Evolutionary conservation across 768 basidiomycete species (phyloP), one percentile per base, ranked within the genome.

Genomic region (Amanita subjunquillea): DNA sequence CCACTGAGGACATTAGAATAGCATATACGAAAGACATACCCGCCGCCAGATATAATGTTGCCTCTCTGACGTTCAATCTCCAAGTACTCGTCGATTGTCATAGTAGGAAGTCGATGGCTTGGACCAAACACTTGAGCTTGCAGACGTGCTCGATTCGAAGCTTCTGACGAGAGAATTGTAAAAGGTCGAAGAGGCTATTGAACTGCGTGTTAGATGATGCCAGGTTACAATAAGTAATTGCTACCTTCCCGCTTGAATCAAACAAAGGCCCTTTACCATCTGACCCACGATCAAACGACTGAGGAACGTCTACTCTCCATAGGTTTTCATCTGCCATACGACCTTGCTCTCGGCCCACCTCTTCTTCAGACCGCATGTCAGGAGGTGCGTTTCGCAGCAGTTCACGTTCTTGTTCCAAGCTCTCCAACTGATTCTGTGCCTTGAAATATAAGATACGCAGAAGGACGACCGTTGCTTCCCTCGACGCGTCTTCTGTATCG

Each of bases 31-130:
- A 37, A 17, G 2, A 67, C 85, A 67, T 63, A 92, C 89, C 91
- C 91, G 71, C 91, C 88, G 30, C 87, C 87, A 7, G 85, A 77
- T 51, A 96, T 80, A 59, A 98, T 82, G 50, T 91, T 93, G 0
- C 95, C 95, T 52, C 87, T 72, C 61, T 82, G 75, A 45, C 73
- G 72, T 62, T 99, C 95, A 52, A 91, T 81, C 62, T 88, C 81
- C 30, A 99, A 76, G 62, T 94, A 97, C 66, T 98, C 89, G 59
- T 98, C 95, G 53, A 98, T 80, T 1, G 88, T 79, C 96, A 99
- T 97, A 0, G 91, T 93, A 4, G 96, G 96, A 30, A 98, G 70
- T 40, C 85, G 79, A 61, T 96, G 82, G 9, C 79, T 80, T 12
- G 90, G 79, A 13, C 83, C 79, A 68, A 97, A 98, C 3, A 98